Conservation (phyloP, 2,329 filamentous ascomycete genomes). For the Xylaria digitata region DNA sequence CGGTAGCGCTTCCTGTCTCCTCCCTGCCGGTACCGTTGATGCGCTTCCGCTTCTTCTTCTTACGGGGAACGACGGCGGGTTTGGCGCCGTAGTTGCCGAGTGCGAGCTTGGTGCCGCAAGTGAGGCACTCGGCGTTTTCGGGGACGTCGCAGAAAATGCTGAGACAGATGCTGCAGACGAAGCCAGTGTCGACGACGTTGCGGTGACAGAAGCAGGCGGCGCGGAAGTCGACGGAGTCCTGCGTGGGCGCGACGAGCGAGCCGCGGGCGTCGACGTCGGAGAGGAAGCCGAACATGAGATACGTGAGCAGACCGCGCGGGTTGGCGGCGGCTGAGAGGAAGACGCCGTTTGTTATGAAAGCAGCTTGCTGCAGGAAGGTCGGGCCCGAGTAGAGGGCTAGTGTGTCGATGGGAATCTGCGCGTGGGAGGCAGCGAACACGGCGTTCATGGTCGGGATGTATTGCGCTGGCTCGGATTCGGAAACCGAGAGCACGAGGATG, state of each 20-base stretch:
- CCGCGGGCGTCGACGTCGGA: constrained; percentile 68
- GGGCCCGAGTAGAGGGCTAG: constrained; percentile 86
- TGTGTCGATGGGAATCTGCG: constrained; percentile 91
- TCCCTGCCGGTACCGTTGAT: constrained; percentile 64
- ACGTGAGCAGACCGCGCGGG: constrained; percentile 83
- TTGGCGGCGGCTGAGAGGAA: constrained; percentile 62
- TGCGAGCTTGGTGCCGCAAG: constrained; percentile 82
- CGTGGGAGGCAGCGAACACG: constrained; percentile 92
- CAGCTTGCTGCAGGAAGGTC: constrained; percentile 93
- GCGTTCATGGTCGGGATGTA: constrained; percentile 99
- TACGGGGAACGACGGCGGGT: constrained; percentile 79
- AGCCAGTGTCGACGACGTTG: constrained; percentile 89
- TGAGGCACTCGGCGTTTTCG: constrained; percentile 76
- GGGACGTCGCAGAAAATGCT: constrained; percentile 86
- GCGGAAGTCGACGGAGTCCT: constrained; percentile 91
- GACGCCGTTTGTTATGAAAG: constrained; percentile 69
- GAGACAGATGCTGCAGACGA: constrained; percentile 94
- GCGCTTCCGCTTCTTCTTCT: constrained; percentile 72
- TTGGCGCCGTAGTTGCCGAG: constrained; percentile 80
- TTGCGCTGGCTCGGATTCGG: constrained; percentile 83
- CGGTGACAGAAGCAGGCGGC: constrained; percentile 99
- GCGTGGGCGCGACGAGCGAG: constrained; percentile 80
- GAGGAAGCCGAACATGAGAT: constrained; percentile 93
- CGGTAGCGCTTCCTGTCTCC: constrained; percentile 69
- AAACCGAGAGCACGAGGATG: constrained; percentile 91